Evolutionary conservation across 495 filamentous ascomycete genomes (phyloP).

Genomic region (Talaromyces ruber): DNA sequence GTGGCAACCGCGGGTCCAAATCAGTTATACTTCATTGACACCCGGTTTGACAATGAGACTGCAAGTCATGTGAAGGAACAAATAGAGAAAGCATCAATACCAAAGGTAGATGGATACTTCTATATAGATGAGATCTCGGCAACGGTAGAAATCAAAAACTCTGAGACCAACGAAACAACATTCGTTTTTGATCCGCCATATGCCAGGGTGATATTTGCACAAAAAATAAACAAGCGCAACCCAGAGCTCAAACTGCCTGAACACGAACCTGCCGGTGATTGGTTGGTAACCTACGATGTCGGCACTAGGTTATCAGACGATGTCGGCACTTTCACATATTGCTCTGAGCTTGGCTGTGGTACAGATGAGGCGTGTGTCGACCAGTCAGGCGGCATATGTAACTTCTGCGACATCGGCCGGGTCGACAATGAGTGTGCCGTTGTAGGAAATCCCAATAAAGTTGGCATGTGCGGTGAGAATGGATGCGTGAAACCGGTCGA

Average conservation of each 20-base stretch:
- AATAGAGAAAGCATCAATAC: slow-evolving; percentile 10
- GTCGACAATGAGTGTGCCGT: background rate
- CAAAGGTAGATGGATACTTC: slow-evolving; percentile 7
- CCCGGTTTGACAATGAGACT: slow-evolving; percentile 10
- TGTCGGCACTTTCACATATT: too few relatives aligned
- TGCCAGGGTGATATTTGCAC: slow-evolving; percentile 11
- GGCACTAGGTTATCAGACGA: too few relatives aligned
- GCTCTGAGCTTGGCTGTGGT: too few relatives aligned
- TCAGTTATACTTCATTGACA: slow-evolving; percentile 13
- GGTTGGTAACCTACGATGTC: slow-evolving; percentile 11
- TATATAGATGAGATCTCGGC: slow-evolving; percentile 10
- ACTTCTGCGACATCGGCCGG: background rate
- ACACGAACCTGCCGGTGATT: slow-evolving; percentile 11
- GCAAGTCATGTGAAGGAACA: slow-evolving; percentile 11
- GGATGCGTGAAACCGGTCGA: background rate
- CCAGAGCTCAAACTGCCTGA: slow-evolving; percentile 10
- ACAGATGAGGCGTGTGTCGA: too few relatives aligned
- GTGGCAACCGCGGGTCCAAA: slow-evolving; percentile 8
- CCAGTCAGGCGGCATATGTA: background rate
- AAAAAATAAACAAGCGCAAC: slow-evolving; percentile 10
- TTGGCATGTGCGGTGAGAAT: background rate
- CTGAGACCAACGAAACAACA: slow-evolving; percentile 9
- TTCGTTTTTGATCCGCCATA: slow-evolving; percentile 11
- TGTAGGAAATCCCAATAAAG: background rate
- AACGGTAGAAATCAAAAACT: slow-evolving; percentile 8